Evolutionary conservation across 805 yeast genomes (phyloP), one percentile per base, ranked within the genome.

Genomic region (Saturnispora halmiae): DNA sequence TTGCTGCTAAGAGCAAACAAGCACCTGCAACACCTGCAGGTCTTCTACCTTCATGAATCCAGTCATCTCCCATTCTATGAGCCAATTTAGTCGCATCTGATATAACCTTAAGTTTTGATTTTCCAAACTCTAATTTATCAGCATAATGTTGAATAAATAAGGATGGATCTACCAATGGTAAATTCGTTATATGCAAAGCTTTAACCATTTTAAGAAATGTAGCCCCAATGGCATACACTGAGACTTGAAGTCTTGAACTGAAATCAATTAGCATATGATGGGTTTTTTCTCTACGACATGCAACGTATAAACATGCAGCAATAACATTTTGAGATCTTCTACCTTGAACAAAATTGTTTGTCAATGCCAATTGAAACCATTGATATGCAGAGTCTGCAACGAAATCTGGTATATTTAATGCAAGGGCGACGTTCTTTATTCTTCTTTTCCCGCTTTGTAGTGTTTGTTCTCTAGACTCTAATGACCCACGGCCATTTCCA

Each of bases 11-110:
- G 34, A 94, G 58, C 2, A 92, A 68, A 61, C 96, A 87, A 0
- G 98, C 98, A 18, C 97, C 99, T 0, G 98, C 98, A 40, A 92
- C 77, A 53, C 99, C 98, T 0, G 98, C 97, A 0, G 99, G 98
- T 47, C 97, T 71, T 56, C 99, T 73, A 20, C 99, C 99, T 61
- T 86, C 94, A 57, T 80, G 84, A 50, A 92, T 82, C 96, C 97
- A 92, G 55, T 92, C 97, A 32, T 77, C 75, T 11, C 88, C 71
- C 99, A 92, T 92, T 50, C 95, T 70, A 55, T 77, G 84, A 0
- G 95, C 95, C 18, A 92, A 63, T 51, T 79, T 75, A 6, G 79
- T 79, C 0, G 98, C 97, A 59, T 92, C 99, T 45, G 73, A 74
- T 34, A 84, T 79, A 11, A 92, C 95, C 51, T 79, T 79, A 29